Percentiles rank a stretch among this genome's conserved stretches.
Conservation (phyloP, 1,284 basidiomycete genomes). For the Puccinia hordei region DNA sequence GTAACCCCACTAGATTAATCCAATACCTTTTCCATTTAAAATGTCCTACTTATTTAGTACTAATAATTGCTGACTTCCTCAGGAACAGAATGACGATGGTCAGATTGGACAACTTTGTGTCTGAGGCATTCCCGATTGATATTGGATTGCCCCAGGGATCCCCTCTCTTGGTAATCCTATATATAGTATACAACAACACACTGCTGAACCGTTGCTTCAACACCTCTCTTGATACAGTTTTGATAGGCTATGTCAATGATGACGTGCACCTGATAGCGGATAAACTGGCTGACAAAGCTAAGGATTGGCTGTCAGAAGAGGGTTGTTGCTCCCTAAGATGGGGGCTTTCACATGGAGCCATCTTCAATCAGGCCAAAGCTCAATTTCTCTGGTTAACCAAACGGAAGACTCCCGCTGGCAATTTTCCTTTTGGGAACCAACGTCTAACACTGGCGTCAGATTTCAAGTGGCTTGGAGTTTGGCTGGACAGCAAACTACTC, state of each 20-base stretch:
- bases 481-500: too few relatives aligned
- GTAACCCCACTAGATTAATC: background rate
- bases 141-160: constrained; percentile 31
- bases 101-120: background rate
- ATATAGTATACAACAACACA: constrained; percentile 18
- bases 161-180: constrained; percentile 24
- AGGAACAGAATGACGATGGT: background rate
- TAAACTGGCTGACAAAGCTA: background rate
- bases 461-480: too few relatives aligned
- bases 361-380: too few relatives aligned
- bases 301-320: background rate
- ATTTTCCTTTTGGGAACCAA: too few relatives aligned
- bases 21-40: background rate
- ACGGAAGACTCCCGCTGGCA: too few relatives aligned
- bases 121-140: background rate
- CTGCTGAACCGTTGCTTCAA: background rate
- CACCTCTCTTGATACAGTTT: background rate
- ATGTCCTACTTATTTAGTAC: too few relatives aligned
- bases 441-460: too few relatives aligned
- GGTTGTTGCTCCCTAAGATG: background rate
- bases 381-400: too few relatives aligned
- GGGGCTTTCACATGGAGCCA: background rate
- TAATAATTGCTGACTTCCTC: too few relatives aligned
- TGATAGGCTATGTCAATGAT: constrained; percentile 21
- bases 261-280: constrained; percentile 11